Conservation (phyloP, 2,329 filamentous ascomycete genomes). For the Aspergillus ustus region DNA sequence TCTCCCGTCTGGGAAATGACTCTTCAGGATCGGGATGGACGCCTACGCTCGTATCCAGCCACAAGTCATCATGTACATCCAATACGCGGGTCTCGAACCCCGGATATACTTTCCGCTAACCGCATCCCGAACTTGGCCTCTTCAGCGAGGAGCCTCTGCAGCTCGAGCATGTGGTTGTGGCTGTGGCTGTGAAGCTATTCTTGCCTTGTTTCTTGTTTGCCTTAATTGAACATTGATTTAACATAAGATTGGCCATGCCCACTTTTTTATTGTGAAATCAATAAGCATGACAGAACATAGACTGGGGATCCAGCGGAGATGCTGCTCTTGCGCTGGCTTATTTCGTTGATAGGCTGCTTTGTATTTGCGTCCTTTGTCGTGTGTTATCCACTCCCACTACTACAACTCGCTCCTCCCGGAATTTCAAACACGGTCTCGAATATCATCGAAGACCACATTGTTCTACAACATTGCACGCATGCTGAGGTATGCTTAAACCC, state of each 20-base stretch:
- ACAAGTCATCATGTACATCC: neutral
- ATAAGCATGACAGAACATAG: neutral
- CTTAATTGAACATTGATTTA: neutral
- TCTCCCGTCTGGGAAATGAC: too few species aligned
- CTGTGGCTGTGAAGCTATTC: neutral
- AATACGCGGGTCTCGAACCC: neutral
- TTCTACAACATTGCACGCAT: too few species aligned
- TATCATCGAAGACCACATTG: neutral
- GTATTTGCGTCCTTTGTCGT: neutral
- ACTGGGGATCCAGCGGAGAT: neutral
- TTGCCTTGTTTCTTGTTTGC: neutral
- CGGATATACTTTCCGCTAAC: neutral
- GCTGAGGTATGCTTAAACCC: too few species aligned
- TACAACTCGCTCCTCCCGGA: too few species aligned
- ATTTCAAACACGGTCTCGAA: neutral
- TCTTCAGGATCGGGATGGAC: neutral
- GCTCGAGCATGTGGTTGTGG: neutral
- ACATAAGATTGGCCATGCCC: neutral
- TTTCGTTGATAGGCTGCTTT: neutral
- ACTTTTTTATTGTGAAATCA: neutral
- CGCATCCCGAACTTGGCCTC: neutral
- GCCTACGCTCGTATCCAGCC: neutral
- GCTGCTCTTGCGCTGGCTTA: neutral
- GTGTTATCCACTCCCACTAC: neutral
- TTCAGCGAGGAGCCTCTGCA: neutral